Base-by-base conservation (phyloP, 164 flowering plant species). In the Malania oleifera region DNA sequence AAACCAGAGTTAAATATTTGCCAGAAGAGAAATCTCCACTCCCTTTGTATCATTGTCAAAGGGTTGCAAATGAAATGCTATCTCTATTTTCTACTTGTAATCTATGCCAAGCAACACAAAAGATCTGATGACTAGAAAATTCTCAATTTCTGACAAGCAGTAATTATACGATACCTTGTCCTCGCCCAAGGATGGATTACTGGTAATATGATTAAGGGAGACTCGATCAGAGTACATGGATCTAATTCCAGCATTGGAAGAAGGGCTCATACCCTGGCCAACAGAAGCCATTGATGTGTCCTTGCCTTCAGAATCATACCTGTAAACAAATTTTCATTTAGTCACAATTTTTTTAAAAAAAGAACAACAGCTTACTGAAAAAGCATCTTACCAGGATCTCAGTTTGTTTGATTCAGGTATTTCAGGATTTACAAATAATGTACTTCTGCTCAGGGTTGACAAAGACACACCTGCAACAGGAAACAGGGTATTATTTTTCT, bases 241-340 rank as follows among this genome's bases (percentile, higher is more conserved):
- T 62, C 82, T 65, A 0, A 45, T 64, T 46, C 95, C 99, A 68
- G 47, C 63, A 41, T 69, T 73, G 9, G 77, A 18, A 13, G 77
- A 66, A 39, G 82, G 71, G 68, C 71, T 78, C 72, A 81, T 14
- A 53, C 87, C 80, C 59, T 85, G 64, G 40, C 89, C 89, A 55
- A 90, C 62, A 56, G 99, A 77, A 43, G 81, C 84, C 95, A 95
- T 69, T 35, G 87, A 64, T 45, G 82, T 52, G 11, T 61, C 88
- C 73, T 89, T 89, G 35, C 97, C 97, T 67, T 95, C 97, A 72
- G 93, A 78, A 18, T 85, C 87, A 73, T 77, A 93, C 98, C 98
- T 92, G 70, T 31, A 53, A 17, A 67, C 13, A 50, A 52, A 56
- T 17, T 5, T 45, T 2, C 26, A 47, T 17, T 25, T 15, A 40